A percentile compares a stretch with the other conserved stretches of the same genome.
These are phyloP conservation scores for Suillus weaverae DNA, from an alignment of 768 basidiomycete genomes.

Conservation along the genomic window DNA sequence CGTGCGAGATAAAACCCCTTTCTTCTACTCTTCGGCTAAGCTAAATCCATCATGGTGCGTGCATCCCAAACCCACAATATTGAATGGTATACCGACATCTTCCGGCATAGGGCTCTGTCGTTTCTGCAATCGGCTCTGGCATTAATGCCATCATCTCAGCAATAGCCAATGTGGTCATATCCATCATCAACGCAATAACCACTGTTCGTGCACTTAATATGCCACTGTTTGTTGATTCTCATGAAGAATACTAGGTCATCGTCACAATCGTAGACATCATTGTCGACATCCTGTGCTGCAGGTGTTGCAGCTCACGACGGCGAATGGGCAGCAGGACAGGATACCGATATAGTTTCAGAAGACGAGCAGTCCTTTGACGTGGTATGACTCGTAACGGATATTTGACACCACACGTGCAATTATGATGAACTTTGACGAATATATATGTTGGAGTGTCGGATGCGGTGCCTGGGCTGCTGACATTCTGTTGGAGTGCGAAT, in stretches of 20 bases:
- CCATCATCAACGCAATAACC: slow-evolving; percentile 59
- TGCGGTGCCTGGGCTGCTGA: slow-evolving; percentile 11
- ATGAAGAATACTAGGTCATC: slow-evolving; percentile 45
- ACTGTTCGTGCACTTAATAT: slow-evolving; percentile 42
- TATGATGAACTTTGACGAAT: background rate
- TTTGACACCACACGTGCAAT: background rate
- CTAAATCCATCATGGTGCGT: slow-evolving; percentile 11
- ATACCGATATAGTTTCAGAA: background rate
- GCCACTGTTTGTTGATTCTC: background rate
- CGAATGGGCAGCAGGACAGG: slow-evolving; percentile 2
- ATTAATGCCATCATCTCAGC: slow-evolving; percentile 61
- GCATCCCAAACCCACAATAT: background rate
- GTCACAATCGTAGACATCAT: slow-evolving; percentile 67
- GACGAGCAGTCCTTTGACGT: slow-evolving; percentile 37
- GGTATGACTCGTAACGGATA: slow-evolving; percentile 1
- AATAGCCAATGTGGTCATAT: slow-evolving; percentile 49
- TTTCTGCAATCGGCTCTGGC: slow-evolving; percentile 63
- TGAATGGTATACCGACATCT: background rate
- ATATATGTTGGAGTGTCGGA: background rate
- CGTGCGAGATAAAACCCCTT: background rate
- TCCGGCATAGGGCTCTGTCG: slow-evolving; percentile 49
- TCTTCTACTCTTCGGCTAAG: background rate
- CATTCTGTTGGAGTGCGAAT: background rate
- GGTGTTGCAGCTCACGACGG: slow-evolving; percentile 32
- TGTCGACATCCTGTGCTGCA: slow-evolving; percentile 46